Evolutionary conservation across 495 filamentous ascomycete species (phyloP), one percentile per base, ranked within the genome.

Genomic region (Penicillium manginii): DNA sequence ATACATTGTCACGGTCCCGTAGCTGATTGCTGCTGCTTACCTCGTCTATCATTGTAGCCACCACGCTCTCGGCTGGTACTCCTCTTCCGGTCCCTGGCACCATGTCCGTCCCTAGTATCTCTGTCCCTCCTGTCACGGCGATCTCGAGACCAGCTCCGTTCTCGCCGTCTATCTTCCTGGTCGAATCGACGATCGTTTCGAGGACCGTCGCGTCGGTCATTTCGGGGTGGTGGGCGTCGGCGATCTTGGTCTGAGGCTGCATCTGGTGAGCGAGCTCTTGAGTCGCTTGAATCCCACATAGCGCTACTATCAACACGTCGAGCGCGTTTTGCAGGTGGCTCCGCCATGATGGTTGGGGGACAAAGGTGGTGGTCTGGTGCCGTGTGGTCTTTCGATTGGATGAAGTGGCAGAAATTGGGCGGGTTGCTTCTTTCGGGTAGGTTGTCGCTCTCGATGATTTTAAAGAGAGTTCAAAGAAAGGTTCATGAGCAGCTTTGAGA

Each of bases 261-360:
- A 29, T 69, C 67, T 45, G 72, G 54, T 19, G 73, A 63, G 37
- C 62, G 69, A 11, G 64, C 58, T 15, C 61, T 55, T 35, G 57
- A 60, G 18, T 80, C 79, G 51, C 76, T 73, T 42, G 70, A 73
- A 46, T 84, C 82, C 80, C 80, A 83, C 80, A 81, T 84, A 15
- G 75, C 62, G 7, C 79, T 71, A 65, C 79, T 84, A 52, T 84
- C 81, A 17, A 73, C 73, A 17, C 80, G 76, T 52, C 81, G 79
- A 32, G 81, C 70, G 39, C 83, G 83, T 62, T 86, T 85, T 39
- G 79, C 64, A 47, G 81, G 79, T 22, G 80, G 83, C 51, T 85
- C 83, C 14, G 78, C 67, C 81, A 84, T 84, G 48, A 59, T 73
- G 61, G 23, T 35, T 54, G 40, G 49, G 54, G 55, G 50, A 48